These are phyloP conservation scores for Brassica hybrid DNA, from an alignment of 441 rosid species.

Conservation along the genomic window DNA sequence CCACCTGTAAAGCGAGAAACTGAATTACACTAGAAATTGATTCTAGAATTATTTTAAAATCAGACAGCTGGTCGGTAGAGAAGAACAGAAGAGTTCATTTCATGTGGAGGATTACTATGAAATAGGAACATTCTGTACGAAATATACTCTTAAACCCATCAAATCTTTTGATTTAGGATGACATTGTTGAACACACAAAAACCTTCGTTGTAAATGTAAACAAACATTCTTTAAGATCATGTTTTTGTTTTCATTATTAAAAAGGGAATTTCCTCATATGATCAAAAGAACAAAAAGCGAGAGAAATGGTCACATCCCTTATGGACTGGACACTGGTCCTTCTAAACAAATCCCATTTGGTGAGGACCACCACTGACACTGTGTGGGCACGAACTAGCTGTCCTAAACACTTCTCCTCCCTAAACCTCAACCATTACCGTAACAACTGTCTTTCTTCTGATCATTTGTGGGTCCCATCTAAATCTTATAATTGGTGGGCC, in stretches of 20 bases:
- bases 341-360: slow-evolving; percentile 25
- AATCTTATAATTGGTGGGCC: slow-evolving; percentile 12
- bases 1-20: slow-evolving; percentile 23
- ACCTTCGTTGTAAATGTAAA: slow-evolving; percentile 13
- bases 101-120: background rate
- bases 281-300: background rate
- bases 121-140: slow-evolving; percentile 29
- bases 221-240: slow-evolving; percentile 35
- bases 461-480: slow-evolving; percentile 27
- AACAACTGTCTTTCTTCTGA: slow-evolving; percentile 38
- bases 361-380: slow-evolving; percentile 43
- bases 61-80: slow-evolving; percentile 5
- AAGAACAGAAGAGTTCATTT: slow-evolving; percentile 23
- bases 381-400: slow-evolving; percentile 43
- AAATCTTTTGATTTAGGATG: background rate
- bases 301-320: slow-evolving; percentile 35
- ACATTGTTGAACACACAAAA: background rate
- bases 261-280: background rate
- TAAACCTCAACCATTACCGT: slow-evolving; percentile 20
- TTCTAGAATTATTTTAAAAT: background rate
- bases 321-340: slow-evolving; percentile 44
- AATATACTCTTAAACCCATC: slow-evolving; percentile 12
- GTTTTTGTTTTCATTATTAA: background rate
- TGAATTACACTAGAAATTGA: background rate
- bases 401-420: background rate